Evolutionary conservation across 2,329 filamentous ascomycete genomes (phyloP).

Genomic region (Pestalotiopsis sp.): DNA sequence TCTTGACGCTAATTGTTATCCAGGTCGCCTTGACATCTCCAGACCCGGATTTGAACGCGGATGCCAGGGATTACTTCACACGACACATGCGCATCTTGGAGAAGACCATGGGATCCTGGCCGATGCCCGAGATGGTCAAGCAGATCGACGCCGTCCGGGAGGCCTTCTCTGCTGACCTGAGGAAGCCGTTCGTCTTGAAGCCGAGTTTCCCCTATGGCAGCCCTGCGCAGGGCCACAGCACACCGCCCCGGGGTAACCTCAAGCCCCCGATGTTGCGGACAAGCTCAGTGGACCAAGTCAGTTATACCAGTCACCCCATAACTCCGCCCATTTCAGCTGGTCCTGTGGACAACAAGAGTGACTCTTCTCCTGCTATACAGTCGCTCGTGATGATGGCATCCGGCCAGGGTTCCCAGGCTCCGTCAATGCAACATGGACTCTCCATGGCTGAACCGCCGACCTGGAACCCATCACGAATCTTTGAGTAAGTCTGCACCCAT

Average conservation of each 20-base stretch:
- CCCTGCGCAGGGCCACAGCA: constrained; percentile 67
- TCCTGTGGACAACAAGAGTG: constrained; percentile 74
- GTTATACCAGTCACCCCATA: constrained; percentile 72
- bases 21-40: constrained; percentile 93
- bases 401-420: constrained; percentile 57
- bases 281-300: constrained; percentile 64
- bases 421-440: constrained; percentile 57
- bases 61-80: constrained; percentile 87
- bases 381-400: constrained; percentile 71
- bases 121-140: constrained; percentile 85
- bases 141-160: constrained; percentile 88
- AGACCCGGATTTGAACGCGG: constrained; percentile 82
- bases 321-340: constrained; percentile 79
- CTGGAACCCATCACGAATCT: constrained; percentile 88
- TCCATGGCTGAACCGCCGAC: constrained; percentile 64
- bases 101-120: constrained; percentile 79
- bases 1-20: constrained; percentile 20
- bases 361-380: constrained; percentile 70
- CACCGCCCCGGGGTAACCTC: constrained; percentile 62
- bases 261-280: constrained; percentile 48
- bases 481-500: constrained; percentile 70
- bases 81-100: constrained; percentile 94
- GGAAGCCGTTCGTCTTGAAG: constrained; percentile 87
- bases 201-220: constrained; percentile 86
- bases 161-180: constrained; percentile 86